These are phyloP conservation scores for Aspergillus phoenicis DNA, from an alignment of 2,329 filamentous ascomycete genomes.

Conservation along the genomic window DNA sequence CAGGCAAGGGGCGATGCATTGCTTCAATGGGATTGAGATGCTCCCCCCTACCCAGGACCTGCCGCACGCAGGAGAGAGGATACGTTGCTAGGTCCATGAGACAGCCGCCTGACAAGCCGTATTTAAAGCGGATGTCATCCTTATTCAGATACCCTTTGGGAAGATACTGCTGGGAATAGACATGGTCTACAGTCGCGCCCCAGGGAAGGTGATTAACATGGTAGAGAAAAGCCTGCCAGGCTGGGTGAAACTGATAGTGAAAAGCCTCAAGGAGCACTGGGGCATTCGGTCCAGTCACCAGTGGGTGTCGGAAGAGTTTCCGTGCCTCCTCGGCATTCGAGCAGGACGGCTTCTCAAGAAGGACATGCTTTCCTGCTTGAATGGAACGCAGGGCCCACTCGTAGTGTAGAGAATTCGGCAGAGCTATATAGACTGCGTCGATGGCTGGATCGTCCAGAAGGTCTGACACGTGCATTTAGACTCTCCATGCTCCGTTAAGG, in stretches of 20 bases:
- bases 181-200: constrained; percentile 39
- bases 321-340: constrained; percentile 51
- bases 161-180: constrained; percentile 42
- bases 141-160: constrained; percentile 35
- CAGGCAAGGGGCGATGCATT: constrained; percentile 29
- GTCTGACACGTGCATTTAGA: constrained; percentile 9
- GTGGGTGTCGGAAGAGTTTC: constrained; percentile 46
- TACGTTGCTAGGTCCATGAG: constrained; percentile 45
- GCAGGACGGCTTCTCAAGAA: constrained; percentile 58
- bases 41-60: constrained; percentile 41
- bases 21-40: constrained; percentile 44
- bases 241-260: constrained; percentile 56
- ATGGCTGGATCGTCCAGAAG: constrained; percentile 35
- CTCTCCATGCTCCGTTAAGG: too few relatives aligned
- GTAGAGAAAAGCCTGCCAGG: constrained; percentile 45
- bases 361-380: constrained; percentile 56
- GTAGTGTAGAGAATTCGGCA: constrained; percentile 44
- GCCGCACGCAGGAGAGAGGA: constrained; percentile 41
- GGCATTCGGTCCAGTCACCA: constrained; percentile 29
- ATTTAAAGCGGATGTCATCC: constrained; percentile 51
- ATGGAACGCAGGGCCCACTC: constrained; percentile 56
- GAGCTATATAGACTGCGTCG: constrained; percentile 51
- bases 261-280: constrained; percentile 58
- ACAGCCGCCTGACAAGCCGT: constrained; percentile 47
- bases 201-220: not conserved